Percentiles rank a stretch among this genome's conserved stretches.
These are phyloP conservation scores for Cladosporium sp. DNA, from an alignment of 2,329 filamentous ascomycete genomes.

Conservation along the genomic window DNA sequence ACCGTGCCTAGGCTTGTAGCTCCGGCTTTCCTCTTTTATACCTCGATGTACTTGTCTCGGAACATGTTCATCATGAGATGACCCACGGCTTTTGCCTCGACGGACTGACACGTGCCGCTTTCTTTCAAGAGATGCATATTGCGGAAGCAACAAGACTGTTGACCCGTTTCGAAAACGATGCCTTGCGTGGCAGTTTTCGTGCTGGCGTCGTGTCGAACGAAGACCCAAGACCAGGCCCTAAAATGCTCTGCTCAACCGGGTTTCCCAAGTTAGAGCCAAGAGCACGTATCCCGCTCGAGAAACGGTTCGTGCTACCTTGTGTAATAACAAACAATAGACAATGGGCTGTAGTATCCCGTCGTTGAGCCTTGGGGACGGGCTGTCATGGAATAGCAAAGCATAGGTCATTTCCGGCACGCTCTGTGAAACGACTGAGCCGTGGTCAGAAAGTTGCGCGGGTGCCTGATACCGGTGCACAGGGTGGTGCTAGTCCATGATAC, in stretches of 20 bases:
- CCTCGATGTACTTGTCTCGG: background rate
- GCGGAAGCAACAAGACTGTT: background rate
- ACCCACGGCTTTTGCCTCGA: background rate
- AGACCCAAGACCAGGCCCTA: background rate
- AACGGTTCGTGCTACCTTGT: conserved; percentile 5
- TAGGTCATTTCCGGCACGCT: background rate
- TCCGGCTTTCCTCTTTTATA: background rate
- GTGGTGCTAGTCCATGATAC: background rate
- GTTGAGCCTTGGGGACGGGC: background rate
- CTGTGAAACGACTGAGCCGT: background rate
- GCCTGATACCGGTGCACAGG: no score
- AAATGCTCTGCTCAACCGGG: background rate
- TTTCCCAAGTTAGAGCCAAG: background rate
- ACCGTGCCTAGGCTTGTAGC: background rate
- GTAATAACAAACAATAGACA: background rate
- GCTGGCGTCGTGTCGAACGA: background rate
- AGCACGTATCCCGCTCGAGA: background rate
- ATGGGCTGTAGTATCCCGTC: background rate
- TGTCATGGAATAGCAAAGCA: background rate
- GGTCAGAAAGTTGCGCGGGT: background rate
- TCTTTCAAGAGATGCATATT: background rate
- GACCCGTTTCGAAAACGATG: background rate
- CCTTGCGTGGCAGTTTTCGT: background rate
- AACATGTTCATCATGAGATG: background rate
- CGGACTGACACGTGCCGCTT: background rate